Conservation (phyloP, 1,139 yeast genomes). For the Suhomyces taliae region DNA sequence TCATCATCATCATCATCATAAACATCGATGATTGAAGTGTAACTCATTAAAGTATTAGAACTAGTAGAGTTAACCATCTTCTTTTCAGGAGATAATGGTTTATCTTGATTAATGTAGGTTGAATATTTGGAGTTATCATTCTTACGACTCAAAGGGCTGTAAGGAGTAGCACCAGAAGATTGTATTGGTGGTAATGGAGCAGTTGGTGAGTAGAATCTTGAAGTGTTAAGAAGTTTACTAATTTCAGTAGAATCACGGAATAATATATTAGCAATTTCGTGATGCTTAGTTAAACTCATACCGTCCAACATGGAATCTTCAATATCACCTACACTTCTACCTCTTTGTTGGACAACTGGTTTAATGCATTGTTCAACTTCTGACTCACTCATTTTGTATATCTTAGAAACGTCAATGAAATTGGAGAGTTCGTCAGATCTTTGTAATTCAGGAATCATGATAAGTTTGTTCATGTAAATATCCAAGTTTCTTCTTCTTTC, state of each 20-base stretch:
- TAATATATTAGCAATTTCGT: conserved; percentile 24
- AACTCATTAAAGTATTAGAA: conserved; percentile 16
- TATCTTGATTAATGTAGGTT: conserved; percentile 13
- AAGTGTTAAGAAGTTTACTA: conserved; percentile 14
- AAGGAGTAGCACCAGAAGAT: conserved; percentile 1
- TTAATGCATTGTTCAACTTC: conserved; percentile 1
- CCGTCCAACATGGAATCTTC: conserved; percentile 3
- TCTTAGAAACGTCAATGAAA: conserved; percentile 10
- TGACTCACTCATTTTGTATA: conserved; percentile 3
- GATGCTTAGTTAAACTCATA: conserved; percentile 5
- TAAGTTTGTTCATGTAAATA: conserved; percentile 11
- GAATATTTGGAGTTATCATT: conserved; percentile 13
- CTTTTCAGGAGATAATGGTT: conserved; percentile 3
- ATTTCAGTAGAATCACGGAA: conserved; percentile 27
- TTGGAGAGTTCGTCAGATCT: conserved; percentile 7
- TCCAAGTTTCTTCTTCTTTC: conserved; percentile 15
- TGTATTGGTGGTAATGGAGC: conserved; percentile 29
- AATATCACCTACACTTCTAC: background rate
- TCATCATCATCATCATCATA: conserved; percentile 16
- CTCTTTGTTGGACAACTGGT: background rate
- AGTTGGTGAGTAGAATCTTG: conserved; percentile 24
- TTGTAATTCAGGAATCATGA: conserved; percentile 7
- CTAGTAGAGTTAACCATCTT: conserved; percentile 12
- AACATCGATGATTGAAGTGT: conserved; percentile 19
- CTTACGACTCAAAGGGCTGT: conserved; percentile 3